A percentile compares a stretch with the other conserved stretches of the same genome.
phyloP scores from a whole-genome alignment of 78 protist species.

The Capsaspora owczarzaki region DNA sequence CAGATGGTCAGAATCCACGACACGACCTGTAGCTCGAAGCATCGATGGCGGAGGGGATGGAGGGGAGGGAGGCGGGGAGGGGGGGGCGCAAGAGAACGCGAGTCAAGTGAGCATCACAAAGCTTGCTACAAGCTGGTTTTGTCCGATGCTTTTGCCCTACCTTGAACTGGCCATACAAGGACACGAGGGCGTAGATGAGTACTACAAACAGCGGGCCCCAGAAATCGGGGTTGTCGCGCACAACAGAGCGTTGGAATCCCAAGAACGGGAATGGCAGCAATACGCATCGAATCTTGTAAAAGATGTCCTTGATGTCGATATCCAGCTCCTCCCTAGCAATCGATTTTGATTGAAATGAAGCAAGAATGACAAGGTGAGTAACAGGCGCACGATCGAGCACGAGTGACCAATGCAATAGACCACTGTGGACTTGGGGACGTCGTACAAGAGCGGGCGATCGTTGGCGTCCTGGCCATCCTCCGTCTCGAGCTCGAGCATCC shows the following conservation, averaged over 20 bases:
- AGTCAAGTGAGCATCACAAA: too few relatives aligned
- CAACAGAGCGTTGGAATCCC: background rate
- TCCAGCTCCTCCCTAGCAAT: conserved; percentile 13
- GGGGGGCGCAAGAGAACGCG: too few relatives aligned
- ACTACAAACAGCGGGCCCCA: conserved; percentile 24
- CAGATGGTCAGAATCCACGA: conserved; percentile 31
- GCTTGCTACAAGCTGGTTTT: too few relatives aligned
- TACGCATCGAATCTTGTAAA: conserved; percentile 18
- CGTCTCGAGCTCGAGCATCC: background rate
- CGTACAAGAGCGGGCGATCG: background rate
- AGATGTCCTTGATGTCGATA: conserved; percentile 2
- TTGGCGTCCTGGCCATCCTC: background rate
- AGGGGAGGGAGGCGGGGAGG: too few relatives aligned
- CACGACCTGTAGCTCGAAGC: background rate
- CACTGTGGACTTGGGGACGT: background rate
- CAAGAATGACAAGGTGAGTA: background rate
- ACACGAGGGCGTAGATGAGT: conserved; percentile 3
- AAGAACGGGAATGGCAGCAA: background rate
- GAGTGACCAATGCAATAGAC: background rate
- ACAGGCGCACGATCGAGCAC: background rate
- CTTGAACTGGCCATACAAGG: background rate
- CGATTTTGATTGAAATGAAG: background rate
- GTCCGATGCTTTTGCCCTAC: too few relatives aligned
- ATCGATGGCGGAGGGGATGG: too few relatives aligned
- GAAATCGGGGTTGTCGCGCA: conserved; percentile 5